Conservation (phyloP, 495 filamentous ascomycete genomes). For the Neurospora sp. region DNA sequence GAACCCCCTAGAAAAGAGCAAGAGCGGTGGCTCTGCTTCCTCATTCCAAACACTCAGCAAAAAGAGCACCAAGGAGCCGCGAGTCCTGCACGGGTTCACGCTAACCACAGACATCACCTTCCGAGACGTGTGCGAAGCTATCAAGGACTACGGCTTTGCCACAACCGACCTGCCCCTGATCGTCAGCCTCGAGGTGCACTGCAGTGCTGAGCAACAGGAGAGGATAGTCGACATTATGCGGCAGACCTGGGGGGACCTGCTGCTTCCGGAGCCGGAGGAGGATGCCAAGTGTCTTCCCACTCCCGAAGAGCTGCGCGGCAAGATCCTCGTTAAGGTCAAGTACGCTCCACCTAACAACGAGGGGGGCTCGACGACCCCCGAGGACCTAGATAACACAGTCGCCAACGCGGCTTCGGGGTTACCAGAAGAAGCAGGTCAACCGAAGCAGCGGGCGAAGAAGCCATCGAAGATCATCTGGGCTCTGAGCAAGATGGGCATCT, state of each 20-base stretch:
- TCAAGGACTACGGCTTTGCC: slow-evolving; percentile 69
- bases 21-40: not conserved
- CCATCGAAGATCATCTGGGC: slow-evolving; percentile 64
- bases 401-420: not conserved
- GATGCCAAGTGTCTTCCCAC: slow-evolving; percentile 47
- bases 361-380: slow-evolving; percentile 6
- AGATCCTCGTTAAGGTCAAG: slow-evolving; percentile 90
- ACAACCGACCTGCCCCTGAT: slow-evolving; percentile 68
- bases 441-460: slow-evolving; percentile 13
- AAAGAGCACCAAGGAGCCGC: slow-evolving; percentile 46
- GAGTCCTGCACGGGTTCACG: slow-evolving; percentile 82
- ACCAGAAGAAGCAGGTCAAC: not conserved
- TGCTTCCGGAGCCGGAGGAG: slow-evolving; percentile 50
- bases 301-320: slow-evolving; percentile 54
- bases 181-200: slow-evolving; percentile 84
- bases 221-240: slow-evolving; percentile 85
- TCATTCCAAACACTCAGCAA: not conserved
- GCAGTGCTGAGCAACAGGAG: slow-evolving; percentile 64
- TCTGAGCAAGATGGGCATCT: slow-evolving; percentile 67
- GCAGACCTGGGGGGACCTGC: slow-evolving; percentile 58
- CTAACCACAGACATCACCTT: slow-evolving; percentile 81
- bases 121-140: slow-evolving; percentile 69
- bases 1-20: slow-evolving; percentile 1
- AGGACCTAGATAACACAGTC: not conserved
- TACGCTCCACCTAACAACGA: slow-evolving; percentile 39